These are phyloP conservation scores for Phytophthora cactorum DNA, from an alignment of 352 stramenopile genomes.

Conservation along the genomic window DNA sequence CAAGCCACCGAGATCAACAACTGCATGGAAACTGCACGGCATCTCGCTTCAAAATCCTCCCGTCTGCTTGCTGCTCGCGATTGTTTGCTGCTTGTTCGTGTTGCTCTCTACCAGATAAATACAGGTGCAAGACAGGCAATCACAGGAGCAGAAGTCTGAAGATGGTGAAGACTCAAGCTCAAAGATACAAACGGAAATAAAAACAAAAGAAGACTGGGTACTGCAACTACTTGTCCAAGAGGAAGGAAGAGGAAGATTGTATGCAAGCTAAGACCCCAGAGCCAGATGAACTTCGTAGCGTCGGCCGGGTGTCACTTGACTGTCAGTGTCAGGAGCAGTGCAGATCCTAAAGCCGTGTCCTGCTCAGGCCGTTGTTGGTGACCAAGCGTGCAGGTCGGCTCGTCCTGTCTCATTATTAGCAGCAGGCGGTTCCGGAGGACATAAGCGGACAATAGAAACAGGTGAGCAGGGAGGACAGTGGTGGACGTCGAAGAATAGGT, in stretches of 20 bases:
- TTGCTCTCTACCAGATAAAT: constrained; percentile 25
- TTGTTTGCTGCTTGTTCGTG: constrained; percentile 30
- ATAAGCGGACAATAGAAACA: neutral
- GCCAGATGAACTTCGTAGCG: constrained; percentile 12
- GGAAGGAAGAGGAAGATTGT: constrained; percentile 35
- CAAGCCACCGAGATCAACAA: constrained; percentile 25
- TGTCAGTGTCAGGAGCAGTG: constrained; percentile 11
- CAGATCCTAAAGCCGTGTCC: constrained; percentile 14
- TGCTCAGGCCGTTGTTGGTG: constrained; percentile 8
- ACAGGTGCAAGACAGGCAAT: constrained; percentile 30
- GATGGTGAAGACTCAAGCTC: constrained; percentile 41
- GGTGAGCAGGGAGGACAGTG: too few relatives aligned
- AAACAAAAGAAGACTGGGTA: constrained; percentile 47
- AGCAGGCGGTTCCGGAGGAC: neutral
- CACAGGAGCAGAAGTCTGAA: constrained; percentile 34
- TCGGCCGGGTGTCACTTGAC: constrained; percentile 16
- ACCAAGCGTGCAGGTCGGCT: constrained; percentile 1
- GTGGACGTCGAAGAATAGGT: too few relatives aligned
- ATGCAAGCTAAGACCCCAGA: constrained; percentile 22
- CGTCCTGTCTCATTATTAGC: neutral
- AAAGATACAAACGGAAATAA: constrained; percentile 52
- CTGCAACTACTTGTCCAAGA: constrained; percentile 45
- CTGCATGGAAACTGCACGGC: constrained; percentile 31
- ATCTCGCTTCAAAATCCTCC: constrained; percentile 28
- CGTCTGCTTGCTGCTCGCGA: constrained; percentile 17